Conservation (phyloP, 2,329 filamentous ascomycete genomes). For the Westerdykella sp. region DNA sequence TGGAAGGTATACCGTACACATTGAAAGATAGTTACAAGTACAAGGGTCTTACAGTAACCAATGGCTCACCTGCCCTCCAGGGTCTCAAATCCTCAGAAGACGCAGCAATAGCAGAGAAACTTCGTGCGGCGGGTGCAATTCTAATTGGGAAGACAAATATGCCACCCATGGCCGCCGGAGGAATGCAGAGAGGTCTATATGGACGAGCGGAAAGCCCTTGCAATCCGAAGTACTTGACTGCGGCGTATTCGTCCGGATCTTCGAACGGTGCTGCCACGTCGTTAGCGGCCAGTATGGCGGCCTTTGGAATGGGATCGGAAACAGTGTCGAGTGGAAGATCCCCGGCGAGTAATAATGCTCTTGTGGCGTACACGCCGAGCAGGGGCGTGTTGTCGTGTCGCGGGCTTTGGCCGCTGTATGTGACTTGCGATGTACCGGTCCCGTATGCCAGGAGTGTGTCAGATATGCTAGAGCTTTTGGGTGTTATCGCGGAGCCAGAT, state of each 20-base stretch:
- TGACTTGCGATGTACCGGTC: constrained; percentile 51
- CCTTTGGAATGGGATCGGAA: constrained; percentile 51
- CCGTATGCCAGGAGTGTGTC: constrained; percentile 48
- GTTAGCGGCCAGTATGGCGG: constrained; percentile 46
- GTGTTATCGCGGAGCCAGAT: constrained; percentile 45
- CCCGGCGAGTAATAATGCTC: constrained; percentile 52
- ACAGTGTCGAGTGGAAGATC: constrained; percentile 53
- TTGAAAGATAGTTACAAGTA: constrained; percentile 52
- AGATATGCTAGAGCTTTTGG: constrained; percentile 47
- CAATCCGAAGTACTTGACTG: constrained; percentile 48
- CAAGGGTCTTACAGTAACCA: constrained; percentile 45
- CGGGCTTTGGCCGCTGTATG: constrained; percentile 52
- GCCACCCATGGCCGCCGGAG: constrained; percentile 54
- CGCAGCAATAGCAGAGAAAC: constrained; percentile 44
- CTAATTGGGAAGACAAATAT: constrained; percentile 54
- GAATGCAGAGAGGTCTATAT: constrained; percentile 53
- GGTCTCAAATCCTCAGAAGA: constrained; percentile 48
- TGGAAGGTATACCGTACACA: constrained; percentile 52
- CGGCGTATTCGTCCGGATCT: constrained; percentile 52
- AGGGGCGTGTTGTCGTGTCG: constrained; percentile 47
- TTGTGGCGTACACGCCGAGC: constrained; percentile 53
- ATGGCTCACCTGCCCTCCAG: constrained; percentile 50
- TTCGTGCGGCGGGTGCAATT: constrained; percentile 47
- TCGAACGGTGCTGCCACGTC: constrained; percentile 53
- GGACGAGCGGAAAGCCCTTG: constrained; percentile 54